Percentiles rank a stretch among this genome's conserved stretches.
Evolutionary conservation across 495 filamentous ascomycete genomes (phyloP).

Genomic region (Lasiosphaeris hirsuta): DNA sequence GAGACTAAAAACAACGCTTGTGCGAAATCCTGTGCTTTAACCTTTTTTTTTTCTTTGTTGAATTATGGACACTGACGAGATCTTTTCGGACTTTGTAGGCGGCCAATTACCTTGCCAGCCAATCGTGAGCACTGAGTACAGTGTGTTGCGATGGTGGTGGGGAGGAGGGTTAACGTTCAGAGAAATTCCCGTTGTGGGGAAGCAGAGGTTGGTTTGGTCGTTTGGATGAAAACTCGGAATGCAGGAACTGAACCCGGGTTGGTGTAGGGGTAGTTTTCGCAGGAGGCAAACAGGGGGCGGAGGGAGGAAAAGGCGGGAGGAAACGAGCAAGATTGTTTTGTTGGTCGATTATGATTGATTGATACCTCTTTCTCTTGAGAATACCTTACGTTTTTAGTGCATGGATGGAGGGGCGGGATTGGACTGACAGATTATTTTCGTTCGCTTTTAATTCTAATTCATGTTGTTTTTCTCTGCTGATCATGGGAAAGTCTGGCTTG

Average conservation of each 20-base stretch:
- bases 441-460: constrained; percentile 17
- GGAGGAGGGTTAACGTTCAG: background rate
- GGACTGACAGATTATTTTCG: background rate
- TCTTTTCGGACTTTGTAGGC: constrained; percentile 32
- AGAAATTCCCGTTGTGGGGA: too few species aligned
- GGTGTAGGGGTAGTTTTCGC: too few species aligned
- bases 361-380: background rate
- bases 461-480: background rate
- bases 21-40: background rate
- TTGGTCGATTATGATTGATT: background rate
- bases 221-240: too few species aligned
- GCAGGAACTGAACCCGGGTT: too few species aligned
- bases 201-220: too few species aligned
- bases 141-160: background rate
- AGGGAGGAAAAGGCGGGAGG: background rate
- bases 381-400: background rate
- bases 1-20: background rate
- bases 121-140: constrained; percentile 30
- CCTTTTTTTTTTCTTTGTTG: background rate
- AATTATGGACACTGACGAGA: constrained; percentile 28
- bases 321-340: background rate
- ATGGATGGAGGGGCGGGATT: background rate
- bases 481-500: too few species aligned
- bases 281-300: background rate
- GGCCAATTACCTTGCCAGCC: constrained; percentile 46